Evolutionary conservation across 108 stramenopile species (phyloP).

Genomic region (Nitzschia sp.): DNA sequence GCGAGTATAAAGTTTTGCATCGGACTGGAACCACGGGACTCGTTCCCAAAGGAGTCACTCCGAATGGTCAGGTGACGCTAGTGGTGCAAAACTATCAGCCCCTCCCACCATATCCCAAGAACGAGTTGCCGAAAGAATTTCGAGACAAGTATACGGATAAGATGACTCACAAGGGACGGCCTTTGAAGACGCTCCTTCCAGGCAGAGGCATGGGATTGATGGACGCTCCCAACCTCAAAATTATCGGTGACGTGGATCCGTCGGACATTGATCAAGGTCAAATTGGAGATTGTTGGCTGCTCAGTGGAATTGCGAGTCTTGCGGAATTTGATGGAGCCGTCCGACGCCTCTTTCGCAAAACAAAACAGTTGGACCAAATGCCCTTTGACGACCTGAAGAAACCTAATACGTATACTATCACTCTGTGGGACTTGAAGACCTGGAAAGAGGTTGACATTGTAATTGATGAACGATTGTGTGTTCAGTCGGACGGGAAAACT

Average conservation of each 20-base stretch:
- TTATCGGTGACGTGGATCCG: conserved; percentile 44
- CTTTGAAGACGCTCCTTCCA: conserved; percentile 28
- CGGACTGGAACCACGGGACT: not conserved
- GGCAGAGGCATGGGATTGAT: conserved; percentile 48
- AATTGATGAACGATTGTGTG: conserved; percentile 18
- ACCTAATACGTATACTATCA: conserved; percentile 29
- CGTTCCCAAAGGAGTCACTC: conserved; percentile 5
- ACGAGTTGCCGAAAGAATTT: conserved; percentile 11
- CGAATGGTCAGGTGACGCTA: not conserved
- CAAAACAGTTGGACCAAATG: conserved; percentile 11
- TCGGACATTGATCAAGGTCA: conserved; percentile 42
- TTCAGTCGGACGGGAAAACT: not conserved
- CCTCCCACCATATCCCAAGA: conserved; percentile 3
- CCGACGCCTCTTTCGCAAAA: conserved; percentile 26
- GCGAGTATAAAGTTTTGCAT: not conserved
- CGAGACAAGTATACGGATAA: conserved; percentile 25
- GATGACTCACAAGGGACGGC: conserved; percentile 19
- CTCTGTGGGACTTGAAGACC: conserved; percentile 20
- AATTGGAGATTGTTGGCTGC: conserved; percentile 32
- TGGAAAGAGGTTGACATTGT: conserved; percentile 35
- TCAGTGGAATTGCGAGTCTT: conserved; percentile 20
- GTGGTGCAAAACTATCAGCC: conserved; percentile 18
- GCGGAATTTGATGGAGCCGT: conserved; percentile 32
- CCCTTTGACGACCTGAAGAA: not conserved
- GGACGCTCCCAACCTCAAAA: conserved; percentile 34